These are phyloP conservation scores for Mucor sp. DNA, from an alignment of 371 early-diverging fungal genomes.

Conservation along the genomic window DNA sequence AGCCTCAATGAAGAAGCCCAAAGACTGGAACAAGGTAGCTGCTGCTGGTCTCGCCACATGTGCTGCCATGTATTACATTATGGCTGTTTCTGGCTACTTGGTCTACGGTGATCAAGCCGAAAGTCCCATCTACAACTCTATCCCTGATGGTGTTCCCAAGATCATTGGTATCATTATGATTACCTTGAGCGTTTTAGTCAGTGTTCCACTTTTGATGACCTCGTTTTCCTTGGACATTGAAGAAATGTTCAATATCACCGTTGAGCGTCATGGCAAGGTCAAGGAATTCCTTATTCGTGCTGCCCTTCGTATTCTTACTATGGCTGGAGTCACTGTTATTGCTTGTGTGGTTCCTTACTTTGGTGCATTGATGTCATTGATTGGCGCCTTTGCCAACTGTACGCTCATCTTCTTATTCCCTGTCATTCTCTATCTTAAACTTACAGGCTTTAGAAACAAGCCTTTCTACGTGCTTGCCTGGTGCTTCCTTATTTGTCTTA, in stretches of 20 bases:
- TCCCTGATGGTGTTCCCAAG: conserved; percentile 64
- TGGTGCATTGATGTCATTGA: conserved; percentile 79
- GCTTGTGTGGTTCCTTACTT: conserved; percentile 83
- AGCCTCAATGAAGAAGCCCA: conserved; percentile 80
- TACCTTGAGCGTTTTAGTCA: conserved; percentile 75
- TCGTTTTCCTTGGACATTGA: conserved; percentile 74
- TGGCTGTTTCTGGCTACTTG: conserved; percentile 78
- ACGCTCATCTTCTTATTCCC: conserved; percentile 85
- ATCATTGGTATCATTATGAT: conserved; percentile 68
- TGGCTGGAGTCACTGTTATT: conserved; percentile 47
- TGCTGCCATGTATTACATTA: conserved; percentile 73
- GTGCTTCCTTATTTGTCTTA: conserved; percentile 56
- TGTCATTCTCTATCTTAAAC: conserved; percentile 71
- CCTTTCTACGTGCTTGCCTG: conserved; percentile 57
- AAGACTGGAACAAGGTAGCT: conserved; percentile 72
- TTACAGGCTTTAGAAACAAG: conserved; percentile 68
- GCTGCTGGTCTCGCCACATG: conserved; percentile 70
- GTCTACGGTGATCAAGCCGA: conserved; percentile 73
- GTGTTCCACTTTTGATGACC: conserved; percentile 77
- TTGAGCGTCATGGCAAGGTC: conserved; percentile 43
- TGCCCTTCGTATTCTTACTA: conserved; percentile 13
- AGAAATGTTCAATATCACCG: conserved; percentile 51
- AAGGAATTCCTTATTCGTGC: conserved; percentile 23
- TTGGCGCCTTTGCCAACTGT: conserved; percentile 82
- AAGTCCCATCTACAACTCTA: conserved; percentile 75